Evolutionary conservation across 345 rosid genomes (phyloP).

Genomic region (Cardamine resedifolia): DNA sequence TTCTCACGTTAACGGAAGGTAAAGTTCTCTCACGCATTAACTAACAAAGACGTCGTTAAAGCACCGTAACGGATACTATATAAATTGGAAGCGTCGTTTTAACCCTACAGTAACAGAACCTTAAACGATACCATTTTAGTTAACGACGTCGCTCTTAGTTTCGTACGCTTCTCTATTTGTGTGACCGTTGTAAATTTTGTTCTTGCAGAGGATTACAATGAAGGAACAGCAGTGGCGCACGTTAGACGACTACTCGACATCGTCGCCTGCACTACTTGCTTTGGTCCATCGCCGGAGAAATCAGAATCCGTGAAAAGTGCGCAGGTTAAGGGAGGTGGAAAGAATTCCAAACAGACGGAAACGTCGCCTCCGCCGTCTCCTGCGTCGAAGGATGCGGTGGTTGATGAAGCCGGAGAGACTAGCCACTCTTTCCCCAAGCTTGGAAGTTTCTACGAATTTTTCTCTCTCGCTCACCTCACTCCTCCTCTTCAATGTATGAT

Average conservation of each 20-base stretch:
- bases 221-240: conserved; percentile 80
- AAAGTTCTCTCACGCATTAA: conserved; percentile 1
- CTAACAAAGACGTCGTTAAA: conserved; percentile 29
- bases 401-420: conserved; percentile 71
- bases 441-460: conserved; percentile 86
- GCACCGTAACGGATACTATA: conserved; percentile 1
- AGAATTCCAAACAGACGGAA: conserved; percentile 46
- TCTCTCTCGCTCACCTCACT: conserved; percentile 87
- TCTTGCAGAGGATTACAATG: conserved; percentile 74
- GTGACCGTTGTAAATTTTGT: background rate
- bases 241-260: conserved; percentile 87
- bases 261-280: conserved; percentile 80
- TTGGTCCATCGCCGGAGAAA: conserved; percentile 64
- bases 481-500: conserved; percentile 88
- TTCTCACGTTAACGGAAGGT: conserved; percentile 70
- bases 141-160: background rate
- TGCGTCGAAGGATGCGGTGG: conserved; percentile 44
- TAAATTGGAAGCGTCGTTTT: background rate
- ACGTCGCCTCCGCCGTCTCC: conserved; percentile 40
- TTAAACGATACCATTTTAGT: background rate
- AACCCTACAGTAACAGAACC: background rate
- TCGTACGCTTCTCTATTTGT: background rate
- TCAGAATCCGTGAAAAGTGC: conserved; percentile 50
- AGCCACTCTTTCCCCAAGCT: conserved; percentile 79
- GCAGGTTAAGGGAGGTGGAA: conserved; percentile 43